phyloP scores from a whole-genome alignment of 805 yeast species.

The Candida parachauliodes region DNA sequence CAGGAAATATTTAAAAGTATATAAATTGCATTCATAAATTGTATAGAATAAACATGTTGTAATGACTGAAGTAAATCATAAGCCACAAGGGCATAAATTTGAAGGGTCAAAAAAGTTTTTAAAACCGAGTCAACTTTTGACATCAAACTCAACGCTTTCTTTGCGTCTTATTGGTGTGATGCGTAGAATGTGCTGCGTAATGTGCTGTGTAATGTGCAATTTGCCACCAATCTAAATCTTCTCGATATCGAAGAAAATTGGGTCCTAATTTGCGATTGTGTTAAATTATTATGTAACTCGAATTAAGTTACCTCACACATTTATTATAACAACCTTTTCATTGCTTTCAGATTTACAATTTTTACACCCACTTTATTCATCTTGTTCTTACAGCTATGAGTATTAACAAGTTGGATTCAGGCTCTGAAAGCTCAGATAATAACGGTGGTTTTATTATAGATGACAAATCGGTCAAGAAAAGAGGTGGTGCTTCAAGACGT shows the following conservation, averaged over 20 bases:
- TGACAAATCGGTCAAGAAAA: conserved; percentile 27
- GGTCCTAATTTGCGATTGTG: neutral
- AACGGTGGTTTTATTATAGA: conserved; percentile 37
- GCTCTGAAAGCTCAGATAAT: neutral
- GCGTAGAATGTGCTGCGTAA: no score
- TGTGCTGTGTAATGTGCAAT: neutral
- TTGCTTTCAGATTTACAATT: neutral
- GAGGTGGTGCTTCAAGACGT: conserved; percentile 14
- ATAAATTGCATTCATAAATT: no score
- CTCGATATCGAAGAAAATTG: neutral
- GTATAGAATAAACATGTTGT: no score
- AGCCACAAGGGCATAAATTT: no score
- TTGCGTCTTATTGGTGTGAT: no score
- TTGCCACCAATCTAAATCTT: neutral
- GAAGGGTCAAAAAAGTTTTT: no score
- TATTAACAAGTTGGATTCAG: no score
- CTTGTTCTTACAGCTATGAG: no score
- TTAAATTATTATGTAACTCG: neutral
- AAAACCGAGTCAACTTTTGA: no score
- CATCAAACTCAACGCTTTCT: no score
- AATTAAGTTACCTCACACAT: neutral
- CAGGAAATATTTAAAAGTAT: conserved; percentile 25
- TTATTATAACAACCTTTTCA: neutral
- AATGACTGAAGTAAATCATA: no score
- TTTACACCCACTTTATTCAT: conserved; percentile 1